Base-by-base conservation (phyloP, 1,139 yeast genomes). In the Yamadazyma siamensis region DNA sequence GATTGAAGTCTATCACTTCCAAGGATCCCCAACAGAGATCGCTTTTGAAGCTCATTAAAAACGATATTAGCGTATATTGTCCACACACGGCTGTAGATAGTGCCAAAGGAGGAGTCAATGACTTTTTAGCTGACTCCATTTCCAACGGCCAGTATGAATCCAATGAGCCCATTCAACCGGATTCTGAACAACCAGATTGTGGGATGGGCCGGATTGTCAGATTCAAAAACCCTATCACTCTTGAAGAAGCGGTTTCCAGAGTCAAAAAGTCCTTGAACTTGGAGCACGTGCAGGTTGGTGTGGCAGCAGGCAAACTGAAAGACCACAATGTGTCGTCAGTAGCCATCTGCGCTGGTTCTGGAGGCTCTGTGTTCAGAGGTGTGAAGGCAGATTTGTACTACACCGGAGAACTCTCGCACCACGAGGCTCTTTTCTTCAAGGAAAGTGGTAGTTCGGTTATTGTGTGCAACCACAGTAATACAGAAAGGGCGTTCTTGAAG, bases 71-170 rank as follows among this genome's bases (percentile, higher is more conserved):
- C 35, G 98, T 94, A 1, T 91, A 91, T 54, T 84, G 83, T 32
- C 98, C 98, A 12, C 99, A 94, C 51, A 89, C 98, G 0, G 91
- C 97, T 0, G 84, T 91, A 2, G 98, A 94, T 58, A 94, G 96
- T 20, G 95, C 94, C 8, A 58, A 59, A 12, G 87, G 85, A 8
- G 98, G 98, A 15, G 96, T 94, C 36, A 91, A 89, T 46, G 97
- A 88, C 52, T 91, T 95, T 81, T 65, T 91, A 24, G 84, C 77
- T 0, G 77, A 75, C 27, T 85, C 86, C 0, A 59, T 86, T 11
- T 53, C 75, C 2, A 47, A 50, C 6, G 53, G 52, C 0, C 41
- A 44, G 13, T 51, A 52, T 13, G 37, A 33, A 15, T 40, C 51
- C 2, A 49, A 59, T 17, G 47, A 36, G 11, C 52, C 66, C 13